Evolutionary conservation across 2,329 filamentous ascomycete species (phyloP), one percentile per base, ranked within the genome.

Genomic region (Cladophialophora bantiana): DNA sequence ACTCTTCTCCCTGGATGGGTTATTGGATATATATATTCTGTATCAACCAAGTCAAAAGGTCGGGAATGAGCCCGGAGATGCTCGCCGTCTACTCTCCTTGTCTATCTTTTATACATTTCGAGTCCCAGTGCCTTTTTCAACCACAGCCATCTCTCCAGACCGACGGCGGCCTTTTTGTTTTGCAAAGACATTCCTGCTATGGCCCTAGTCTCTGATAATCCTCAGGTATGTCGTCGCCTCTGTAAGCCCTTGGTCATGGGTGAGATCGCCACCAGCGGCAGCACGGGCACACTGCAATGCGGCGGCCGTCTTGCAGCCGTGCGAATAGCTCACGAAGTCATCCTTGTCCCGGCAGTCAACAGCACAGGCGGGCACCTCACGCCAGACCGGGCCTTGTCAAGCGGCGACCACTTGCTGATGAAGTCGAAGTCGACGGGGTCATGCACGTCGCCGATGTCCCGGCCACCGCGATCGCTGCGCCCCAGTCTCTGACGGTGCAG

Each of bases 341-440:
- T 65, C 62, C 20, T 58, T 48, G 18, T 64, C 13, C 61, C 61
- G 35, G 61, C 61, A 9, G 61, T 58, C 38, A 64, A n/a, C 18
- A 64, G 61, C n/a, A 64, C 61, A n/a, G 57, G 56, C 15, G 55
- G 48, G 48, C 45, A 60, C 31, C 52, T 45, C 20, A 20, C 35
- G 26, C 34, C 31, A 4, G 35, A n/a, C 15, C 38, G 20, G 5
- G 56, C 36, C 32, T 55, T 53, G 31, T 64, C 61, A n/a, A 64
- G 31, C 7, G 61, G 61, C 38, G 53, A 34, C 61, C 61, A 64
- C 31, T 20, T n/a, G n/a, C 31, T 10, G 7, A 64, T 35, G 31
- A n/a, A n/a, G 32, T 64, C 61, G n/a, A 42, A 35, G 20, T 64
- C 61, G 7, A 4, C 31, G 12, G 36, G 36, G n/a, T 58, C 50